phyloP scores from a whole-genome alignment of 208 protist genomes.

The Wallacemonas sp. region DNA sequence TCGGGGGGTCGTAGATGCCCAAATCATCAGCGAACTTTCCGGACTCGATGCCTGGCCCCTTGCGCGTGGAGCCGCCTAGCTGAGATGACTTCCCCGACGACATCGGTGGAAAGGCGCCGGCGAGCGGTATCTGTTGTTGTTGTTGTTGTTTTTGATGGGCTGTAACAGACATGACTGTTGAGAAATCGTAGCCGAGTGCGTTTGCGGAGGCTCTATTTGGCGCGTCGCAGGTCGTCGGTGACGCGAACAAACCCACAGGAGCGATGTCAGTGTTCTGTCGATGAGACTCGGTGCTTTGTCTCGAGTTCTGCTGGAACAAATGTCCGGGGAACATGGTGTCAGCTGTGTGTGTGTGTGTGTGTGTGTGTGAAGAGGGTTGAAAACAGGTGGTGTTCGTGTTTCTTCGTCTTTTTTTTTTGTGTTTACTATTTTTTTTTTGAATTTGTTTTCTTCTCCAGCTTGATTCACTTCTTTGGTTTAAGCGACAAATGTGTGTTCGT shows the following conservation, averaged over 20 bases:
- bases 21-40: too few species aligned
- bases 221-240: neutral
- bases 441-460: neutral
- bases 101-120: too few species aligned
- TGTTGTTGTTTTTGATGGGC: neutral
- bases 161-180: neutral
- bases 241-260: conserved; percentile 4
- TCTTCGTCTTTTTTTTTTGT: neutral
- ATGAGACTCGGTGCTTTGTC: neutral
- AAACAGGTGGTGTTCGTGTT: neutral
- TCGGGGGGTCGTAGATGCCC: too few species aligned
- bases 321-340: too few species aligned
- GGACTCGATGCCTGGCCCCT: too few species aligned
- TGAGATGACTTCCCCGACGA: too few species aligned
- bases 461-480: neutral
- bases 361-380: too few species aligned
- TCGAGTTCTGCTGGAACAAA: too few species aligned
- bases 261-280: neutral
- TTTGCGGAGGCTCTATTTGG: neutral
- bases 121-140: neutral
- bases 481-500: neutral
- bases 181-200: neutral
- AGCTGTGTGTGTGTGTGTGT: neutral
- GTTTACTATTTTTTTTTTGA: neutral
- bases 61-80: too few species aligned